Evolutionary conservation across 2,329 filamentous ascomycete genomes (phyloP).

Genomic region (Nemania diffusa): DNA sequence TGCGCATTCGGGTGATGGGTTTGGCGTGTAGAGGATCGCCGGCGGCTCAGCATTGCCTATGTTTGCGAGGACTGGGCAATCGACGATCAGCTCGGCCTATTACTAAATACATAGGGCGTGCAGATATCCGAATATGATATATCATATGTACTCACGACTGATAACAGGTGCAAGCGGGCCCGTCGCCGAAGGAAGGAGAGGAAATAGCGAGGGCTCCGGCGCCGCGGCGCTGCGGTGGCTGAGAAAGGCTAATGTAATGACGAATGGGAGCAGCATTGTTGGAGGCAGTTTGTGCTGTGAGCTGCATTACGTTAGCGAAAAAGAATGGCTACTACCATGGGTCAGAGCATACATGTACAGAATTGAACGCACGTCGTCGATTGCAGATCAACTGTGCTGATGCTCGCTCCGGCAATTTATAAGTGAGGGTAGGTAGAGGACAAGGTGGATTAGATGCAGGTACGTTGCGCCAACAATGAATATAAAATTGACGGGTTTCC

Average conservation of each 20-base stretch:
- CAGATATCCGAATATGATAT: not conserved
- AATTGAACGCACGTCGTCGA: too few species aligned
- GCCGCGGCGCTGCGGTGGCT: conserved; percentile 1
- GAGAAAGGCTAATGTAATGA: conserved; percentile 13
- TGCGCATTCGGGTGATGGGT: conserved; percentile 46
- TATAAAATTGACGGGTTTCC: not conserved
- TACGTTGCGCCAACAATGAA: not conserved
- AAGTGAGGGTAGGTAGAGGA: not conserved
- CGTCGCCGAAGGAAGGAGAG: conserved; percentile 11
- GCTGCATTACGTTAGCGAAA: not conserved
- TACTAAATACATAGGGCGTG: not conserved
- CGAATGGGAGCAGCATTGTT: conserved; percentile 22
- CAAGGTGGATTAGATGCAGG: not conserved
- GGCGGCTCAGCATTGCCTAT: conserved; percentile 44
- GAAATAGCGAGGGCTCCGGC: conserved; percentile 16
- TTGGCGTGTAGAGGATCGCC: conserved; percentile 40
- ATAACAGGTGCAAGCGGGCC: conserved; percentile 34
- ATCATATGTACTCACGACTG: conserved; percentile 26
- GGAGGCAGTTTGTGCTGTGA: not conserved
- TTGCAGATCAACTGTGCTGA: not conserved
- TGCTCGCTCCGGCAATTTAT: not conserved
- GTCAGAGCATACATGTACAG: not conserved
- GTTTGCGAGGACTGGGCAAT: conserved; percentile 36
- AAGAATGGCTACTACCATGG: not conserved
- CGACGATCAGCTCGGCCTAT: too few species aligned